Evolutionary conservation across 805 yeast genomes (phyloP).

Genomic region (Candida vartiovaarae): DNA sequence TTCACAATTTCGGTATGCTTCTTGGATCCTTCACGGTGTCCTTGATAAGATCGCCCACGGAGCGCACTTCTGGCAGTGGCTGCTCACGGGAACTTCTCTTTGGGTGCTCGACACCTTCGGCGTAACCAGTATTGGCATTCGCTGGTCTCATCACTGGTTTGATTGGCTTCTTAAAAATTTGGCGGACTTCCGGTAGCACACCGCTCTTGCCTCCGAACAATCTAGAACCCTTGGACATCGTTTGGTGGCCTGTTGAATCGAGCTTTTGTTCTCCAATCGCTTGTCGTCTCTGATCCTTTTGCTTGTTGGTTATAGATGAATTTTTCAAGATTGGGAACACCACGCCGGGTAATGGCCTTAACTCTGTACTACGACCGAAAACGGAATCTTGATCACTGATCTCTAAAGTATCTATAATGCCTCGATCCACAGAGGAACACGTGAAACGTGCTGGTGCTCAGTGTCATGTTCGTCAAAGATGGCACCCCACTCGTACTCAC

Average conservation of each 20-base stretch:
- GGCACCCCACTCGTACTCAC: conserved; percentile 78
- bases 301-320: not conserved
- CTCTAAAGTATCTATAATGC: conserved; percentile 29
- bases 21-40: conserved; percentile 45
- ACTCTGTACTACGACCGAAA: not conserved
- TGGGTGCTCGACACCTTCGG: conserved; percentile 65
- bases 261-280: too few species aligned
- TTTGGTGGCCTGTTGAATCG: too few species aligned
- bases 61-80: conserved; percentile 41
- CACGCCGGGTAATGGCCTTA: conserved; percentile 7
- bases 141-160: conserved; percentile 34
- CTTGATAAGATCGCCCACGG: conserved; percentile 54
- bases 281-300: too few species aligned
- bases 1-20: conserved; percentile 19
- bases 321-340: too few species aligned
- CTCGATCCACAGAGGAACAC: conserved; percentile 30
- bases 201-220: conserved; percentile 63
- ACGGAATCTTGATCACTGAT: conserved; percentile 26
- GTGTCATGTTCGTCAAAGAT: conserved; percentile 40
- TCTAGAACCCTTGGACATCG: conserved; percentile 41
- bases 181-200: conserved; percentile 70
- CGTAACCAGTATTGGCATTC: conserved; percentile 57
- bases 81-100: conserved; percentile 52
- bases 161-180: conserved; percentile 60
- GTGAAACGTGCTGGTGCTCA: conserved; percentile 31